phyloP scores from a whole-genome alignment of 1,284 basidiomycete species.

The Microbotryum lychnidis-dioicae region DNA sequence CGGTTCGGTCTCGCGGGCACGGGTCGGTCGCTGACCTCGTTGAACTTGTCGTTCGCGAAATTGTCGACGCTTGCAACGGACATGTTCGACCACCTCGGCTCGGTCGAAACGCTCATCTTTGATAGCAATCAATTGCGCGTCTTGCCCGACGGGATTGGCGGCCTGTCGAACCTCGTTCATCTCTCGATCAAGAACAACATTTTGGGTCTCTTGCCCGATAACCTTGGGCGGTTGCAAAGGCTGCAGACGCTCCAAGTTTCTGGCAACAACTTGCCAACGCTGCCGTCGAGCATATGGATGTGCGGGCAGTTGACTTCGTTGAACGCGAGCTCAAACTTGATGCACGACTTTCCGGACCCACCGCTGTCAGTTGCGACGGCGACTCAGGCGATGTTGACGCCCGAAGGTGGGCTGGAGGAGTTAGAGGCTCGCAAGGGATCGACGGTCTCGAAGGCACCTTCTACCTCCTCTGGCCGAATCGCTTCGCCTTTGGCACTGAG shows the following conservation, averaged over 20 bases:
- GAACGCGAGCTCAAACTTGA: conserved; percentile 83
- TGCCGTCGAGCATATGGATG: conserved; percentile 75
- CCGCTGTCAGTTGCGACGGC: conserved; percentile 37
- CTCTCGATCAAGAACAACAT: conserved; percentile 87
- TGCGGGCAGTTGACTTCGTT: conserved; percentile 66
- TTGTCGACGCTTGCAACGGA: conserved; percentile 72
- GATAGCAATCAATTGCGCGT: conserved; percentile 81
- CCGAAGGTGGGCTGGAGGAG: conserved; percentile 9
- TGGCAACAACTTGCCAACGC: conserved; percentile 76
- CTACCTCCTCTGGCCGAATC: conserved; percentile 23
- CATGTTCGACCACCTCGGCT: conserved; percentile 60
- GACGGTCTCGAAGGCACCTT: conserved; percentile 24
- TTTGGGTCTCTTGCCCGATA: conserved; percentile 65
- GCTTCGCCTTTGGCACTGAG: conserved; percentile 63
- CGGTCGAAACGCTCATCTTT: conserved; percentile 63
- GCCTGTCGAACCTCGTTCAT: conserved; percentile 59
- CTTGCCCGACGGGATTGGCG: conserved; percentile 72
- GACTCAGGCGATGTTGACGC: conserved; percentile 5
- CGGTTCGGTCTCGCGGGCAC: conserved; percentile 37
- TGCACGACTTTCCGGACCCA: conserved; percentile 65
- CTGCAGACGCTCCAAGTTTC: conserved; percentile 77
- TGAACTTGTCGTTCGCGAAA: conserved; percentile 87
- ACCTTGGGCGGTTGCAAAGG: conserved; percentile 66
- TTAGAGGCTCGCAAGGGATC: conserved; percentile 37
- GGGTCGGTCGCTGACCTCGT: conserved; percentile 66